These are phyloP conservation scores for Candida hungchunana DNA, from an alignment of 805 yeast species.

Conservation along the genomic window DNA sequence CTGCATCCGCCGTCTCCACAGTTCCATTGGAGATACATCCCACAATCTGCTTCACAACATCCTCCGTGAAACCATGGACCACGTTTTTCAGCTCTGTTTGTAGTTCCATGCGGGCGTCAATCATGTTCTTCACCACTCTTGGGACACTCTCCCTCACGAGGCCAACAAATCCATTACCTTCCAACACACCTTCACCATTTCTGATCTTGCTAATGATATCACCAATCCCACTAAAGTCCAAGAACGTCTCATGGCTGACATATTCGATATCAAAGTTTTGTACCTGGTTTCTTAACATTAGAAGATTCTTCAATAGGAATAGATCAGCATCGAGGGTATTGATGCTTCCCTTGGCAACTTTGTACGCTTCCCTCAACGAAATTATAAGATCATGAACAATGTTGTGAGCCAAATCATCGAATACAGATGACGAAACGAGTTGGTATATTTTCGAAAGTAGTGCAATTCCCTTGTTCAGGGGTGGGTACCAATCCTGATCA, in stretches of 20 bases:
- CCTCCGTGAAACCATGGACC: conserved; percentile 57
- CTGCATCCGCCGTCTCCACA: conserved; percentile 28
- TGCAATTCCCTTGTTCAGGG: conserved; percentile 63
- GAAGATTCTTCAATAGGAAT: conserved; percentile 66
- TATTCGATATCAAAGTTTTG: conserved; percentile 76
- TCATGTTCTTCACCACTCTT: conserved; percentile 72
- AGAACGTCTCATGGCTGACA: conserved; percentile 62
- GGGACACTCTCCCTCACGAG: conserved; percentile 71
- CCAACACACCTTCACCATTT: conserved; percentile 25
- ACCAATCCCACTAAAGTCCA: conserved; percentile 77
- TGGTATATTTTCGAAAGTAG: conserved; percentile 76
- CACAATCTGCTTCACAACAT: conserved; percentile 45
- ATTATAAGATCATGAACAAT: conserved; percentile 73
- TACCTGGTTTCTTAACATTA: conserved; percentile 66
- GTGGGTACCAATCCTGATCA: conserved; percentile 66
- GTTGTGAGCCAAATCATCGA: conserved; percentile 86
- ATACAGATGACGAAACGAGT: conserved; percentile 68
- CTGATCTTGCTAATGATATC: conserved; percentile 43
- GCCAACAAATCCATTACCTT: conserved; percentile 31
- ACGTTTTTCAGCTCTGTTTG: conserved; percentile 67
- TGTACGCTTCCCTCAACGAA: conserved; percentile 54
- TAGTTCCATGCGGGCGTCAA: conserved; percentile 72
- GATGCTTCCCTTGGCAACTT: conserved; percentile 38
- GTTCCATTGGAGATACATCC: conserved; percentile 35
- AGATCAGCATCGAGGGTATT: conserved; percentile 58